phyloP scores from a whole-genome alignment of 805 yeast genomes.

The Starmerella tilneyi region DNA sequence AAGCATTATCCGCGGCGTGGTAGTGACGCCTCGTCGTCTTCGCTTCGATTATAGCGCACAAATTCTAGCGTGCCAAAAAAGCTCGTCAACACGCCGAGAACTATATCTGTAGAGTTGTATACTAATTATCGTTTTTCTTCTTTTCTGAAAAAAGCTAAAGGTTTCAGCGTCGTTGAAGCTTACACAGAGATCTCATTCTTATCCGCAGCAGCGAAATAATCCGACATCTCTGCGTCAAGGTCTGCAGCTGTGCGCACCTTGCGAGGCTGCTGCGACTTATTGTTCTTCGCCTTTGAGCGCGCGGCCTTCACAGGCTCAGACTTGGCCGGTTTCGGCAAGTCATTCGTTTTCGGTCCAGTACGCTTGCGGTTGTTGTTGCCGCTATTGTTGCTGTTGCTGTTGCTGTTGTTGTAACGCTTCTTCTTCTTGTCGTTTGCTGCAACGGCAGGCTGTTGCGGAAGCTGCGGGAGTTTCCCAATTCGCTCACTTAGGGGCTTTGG shows the following conservation, averaged over 20 bases:
- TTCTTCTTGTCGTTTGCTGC: conserved; percentile 1
- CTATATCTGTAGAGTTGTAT: background rate
- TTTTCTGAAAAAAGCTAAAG: too few species aligned
- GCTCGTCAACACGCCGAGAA: too few species aligned
- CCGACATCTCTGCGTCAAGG: conserved; percentile 96
- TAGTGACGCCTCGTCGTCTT: background rate
- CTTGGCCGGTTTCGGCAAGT: conserved; percentile 12
- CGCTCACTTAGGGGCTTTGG: conserved; percentile 20
- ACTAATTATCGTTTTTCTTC: background rate
- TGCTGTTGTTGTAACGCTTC: conserved; percentile 13
- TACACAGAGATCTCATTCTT: conserved; percentile 24
- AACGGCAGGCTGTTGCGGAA: background rate
- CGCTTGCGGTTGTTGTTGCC: conserved; percentile 15
- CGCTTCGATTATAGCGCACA: too few species aligned
- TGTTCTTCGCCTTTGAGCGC: conserved; percentile 22
- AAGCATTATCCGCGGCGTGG: background rate
- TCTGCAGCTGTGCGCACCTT: conserved; percentile 76
- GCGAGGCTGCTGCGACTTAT: conserved; percentile 25
- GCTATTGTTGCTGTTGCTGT: background rate
- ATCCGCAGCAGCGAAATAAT: conserved; percentile 48
- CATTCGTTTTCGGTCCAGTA: conserved; percentile 2
- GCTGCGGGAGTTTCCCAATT: conserved; percentile 15
- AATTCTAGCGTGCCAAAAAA: too few species aligned
- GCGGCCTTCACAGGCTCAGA: conserved; percentile 12
- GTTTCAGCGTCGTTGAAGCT: background rate